Evolutionary conservation across 2,329 filamentous ascomycete species (phyloP), one percentile per base, ranked within the genome.

Genomic region (Aplosporella prunicola): DNA sequence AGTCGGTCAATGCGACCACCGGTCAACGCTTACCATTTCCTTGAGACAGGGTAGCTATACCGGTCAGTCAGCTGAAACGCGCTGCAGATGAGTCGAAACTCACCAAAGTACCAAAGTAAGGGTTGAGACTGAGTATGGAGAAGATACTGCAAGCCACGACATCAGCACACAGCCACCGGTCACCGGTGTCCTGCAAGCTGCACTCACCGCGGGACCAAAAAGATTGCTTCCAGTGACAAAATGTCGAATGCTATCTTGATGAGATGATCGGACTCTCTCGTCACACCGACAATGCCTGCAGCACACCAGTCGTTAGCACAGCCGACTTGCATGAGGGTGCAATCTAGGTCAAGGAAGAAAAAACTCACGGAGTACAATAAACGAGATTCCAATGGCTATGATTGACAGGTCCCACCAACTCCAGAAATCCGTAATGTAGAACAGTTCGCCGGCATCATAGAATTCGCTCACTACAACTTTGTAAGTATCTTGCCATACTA

Each of bases 221-320:
- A 89, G 8, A 95, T 69, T 1, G 86, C 88, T 58, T 94, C 85
- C 10, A 95, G 68, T 0, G 86, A 81, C 15, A 95, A 67, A n/a
- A 95, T 79, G 52, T 95, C 85, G 56, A 94, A 95, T 1, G 86
- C 80, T 3, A 80, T 68, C 43, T 91, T 81, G 31, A 81, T 81
- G n/a, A 85, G 72, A 11, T 68, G 60, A 8, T 66, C 58, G 45
- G 79, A 75, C 15, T 73, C 57, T 35, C 72, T 73, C 15, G 68
- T 67, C 17, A 89, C 56, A 0, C 84, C 85, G 33, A 84, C 62
- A 18, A 78, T 67, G 32, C 83, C 79, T 83, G 36, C n/a, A 43
- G 11, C 13, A 34, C 9, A 16, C 25, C 8, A 30, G 18, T 32
- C 30, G 13, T 17, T 10, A 11, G 14, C 14, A 23, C 32, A 7